These are phyloP conservation scores for Talaromyces trachyspermus DNA, from an alignment of 495 filamentous ascomycete species.

Conservation along the genomic window DNA sequence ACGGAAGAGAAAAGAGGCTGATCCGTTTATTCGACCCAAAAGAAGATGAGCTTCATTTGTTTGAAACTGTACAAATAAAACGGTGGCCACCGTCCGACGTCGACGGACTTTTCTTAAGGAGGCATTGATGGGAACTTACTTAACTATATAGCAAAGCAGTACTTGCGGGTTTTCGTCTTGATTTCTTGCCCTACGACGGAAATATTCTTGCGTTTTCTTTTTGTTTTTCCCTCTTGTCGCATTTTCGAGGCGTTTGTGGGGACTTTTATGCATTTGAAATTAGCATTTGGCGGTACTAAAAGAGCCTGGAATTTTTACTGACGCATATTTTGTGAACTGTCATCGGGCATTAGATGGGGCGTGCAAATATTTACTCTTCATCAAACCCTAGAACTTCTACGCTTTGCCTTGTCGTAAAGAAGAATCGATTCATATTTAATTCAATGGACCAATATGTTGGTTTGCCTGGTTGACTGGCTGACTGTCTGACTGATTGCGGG, in stretches of 20 bases:
- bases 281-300: neutral
- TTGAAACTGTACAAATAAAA: neutral
- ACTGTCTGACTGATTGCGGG: no score
- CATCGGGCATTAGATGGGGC: neutral
- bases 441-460: no score
- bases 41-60: slow-evolving; percentile 18
- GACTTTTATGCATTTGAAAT: neutral
- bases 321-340: neutral
- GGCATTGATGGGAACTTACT: no score
- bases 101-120: no score
- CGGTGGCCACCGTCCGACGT: neutral
- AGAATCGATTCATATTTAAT: no score
- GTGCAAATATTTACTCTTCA: neutral
- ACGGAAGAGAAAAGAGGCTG: slow-evolving; percentile 41
- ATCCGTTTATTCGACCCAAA: slow-evolving; percentile 49
- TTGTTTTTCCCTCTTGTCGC: neutral
- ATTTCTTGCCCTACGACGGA: neutral
- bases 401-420: no score
- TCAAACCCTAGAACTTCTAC: no score
- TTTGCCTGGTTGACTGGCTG: no score
- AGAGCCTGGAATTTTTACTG: no score
- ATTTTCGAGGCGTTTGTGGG: neutral
- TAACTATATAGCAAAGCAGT: no score
- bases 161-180: neutral
- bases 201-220: no score